Conservation (phyloP, 768 basidiomycete species). For the Rhizopogon roseolus region DNA sequence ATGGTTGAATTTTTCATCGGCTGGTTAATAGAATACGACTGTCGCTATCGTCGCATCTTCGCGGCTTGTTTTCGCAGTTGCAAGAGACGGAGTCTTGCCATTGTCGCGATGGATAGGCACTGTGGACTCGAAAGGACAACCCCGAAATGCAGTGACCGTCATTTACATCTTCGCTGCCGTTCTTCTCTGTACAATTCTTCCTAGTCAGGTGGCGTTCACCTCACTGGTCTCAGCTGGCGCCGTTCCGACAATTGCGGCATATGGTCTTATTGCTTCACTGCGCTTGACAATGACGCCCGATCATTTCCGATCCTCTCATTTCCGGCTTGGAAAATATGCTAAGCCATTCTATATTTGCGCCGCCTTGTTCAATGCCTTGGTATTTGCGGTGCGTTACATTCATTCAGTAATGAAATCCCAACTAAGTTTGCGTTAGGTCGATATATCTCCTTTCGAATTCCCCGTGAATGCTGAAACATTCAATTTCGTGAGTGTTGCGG, state of each 20-base stretch:
- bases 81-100: slow-evolving; percentile 90
- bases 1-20: not conserved
- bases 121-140: slow-evolving; percentile 69
- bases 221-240: slow-evolving; percentile 85
- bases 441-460: slow-evolving; percentile 85
- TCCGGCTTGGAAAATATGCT: slow-evolving; percentile 62
- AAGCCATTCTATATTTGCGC: slow-evolving; percentile 67
- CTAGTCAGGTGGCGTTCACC: slow-evolving; percentile 89
- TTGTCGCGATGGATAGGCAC: slow-evolving; percentile 77
- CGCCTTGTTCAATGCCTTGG: slow-evolving; percentile 64
- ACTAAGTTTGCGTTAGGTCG: slow-evolving; percentile 42
- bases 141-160: slow-evolving; percentile 80
- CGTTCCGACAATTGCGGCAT: slow-evolving; percentile 84
- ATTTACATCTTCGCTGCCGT: slow-evolving; percentile 75
- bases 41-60: slow-evolving; percentile 87
- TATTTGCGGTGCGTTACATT: slow-evolving; percentile 59
- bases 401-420: slow-evolving; percentile 3
- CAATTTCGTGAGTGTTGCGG: slow-evolving; percentile 68
- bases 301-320: slow-evolving; percentile 68
- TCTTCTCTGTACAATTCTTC: slow-evolving; percentile 83
- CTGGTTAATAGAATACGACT: slow-evolving; percentile 63
- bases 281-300: slow-evolving; percentile 76
- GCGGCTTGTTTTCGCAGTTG: slow-evolving; percentile 85
- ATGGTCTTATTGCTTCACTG: slow-evolving; percentile 75
- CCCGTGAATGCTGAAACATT: slow-evolving; percentile 73